Percentiles rank a stretch among this genome's conserved stretches.
Evolutionary conservation across 441 rosid genomes (phyloP).

Genomic region (Arabidopsis hybrid): DNA sequence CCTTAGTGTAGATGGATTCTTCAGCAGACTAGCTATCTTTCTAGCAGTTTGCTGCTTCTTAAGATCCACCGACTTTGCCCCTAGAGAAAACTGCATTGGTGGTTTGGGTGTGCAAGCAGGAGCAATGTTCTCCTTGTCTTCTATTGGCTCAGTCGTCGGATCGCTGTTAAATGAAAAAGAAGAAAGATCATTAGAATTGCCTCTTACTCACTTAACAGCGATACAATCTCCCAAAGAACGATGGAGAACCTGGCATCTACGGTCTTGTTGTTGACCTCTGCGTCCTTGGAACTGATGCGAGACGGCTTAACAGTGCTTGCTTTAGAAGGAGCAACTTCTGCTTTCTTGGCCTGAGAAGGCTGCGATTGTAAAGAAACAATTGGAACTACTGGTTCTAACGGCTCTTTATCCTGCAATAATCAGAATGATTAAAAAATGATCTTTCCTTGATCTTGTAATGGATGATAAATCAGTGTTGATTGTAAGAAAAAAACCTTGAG

Average conservation of each 20-base stretch:
- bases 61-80: constrained; percentile 50
- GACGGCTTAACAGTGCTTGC: constrained; percentile 42
- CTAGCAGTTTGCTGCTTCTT: constrained; percentile 73
- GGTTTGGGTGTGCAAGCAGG: constrained; percentile 69
- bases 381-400: constrained; percentile 32
- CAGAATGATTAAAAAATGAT: constrained; percentile 18
- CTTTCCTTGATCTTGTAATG: constrained; percentile 9
- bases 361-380: constrained; percentile 21
- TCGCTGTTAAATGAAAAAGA: constrained; percentile 37
- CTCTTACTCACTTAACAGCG: background rate
- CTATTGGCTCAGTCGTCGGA: constrained; percentile 35
- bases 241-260: constrained; percentile 52
- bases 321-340: constrained; percentile 33
- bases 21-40: constrained; percentile 60
- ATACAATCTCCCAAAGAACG: constrained; percentile 19
- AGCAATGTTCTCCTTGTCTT: constrained; percentile 51
- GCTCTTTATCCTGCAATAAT: constrained; percentile 38
- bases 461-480: background rate
- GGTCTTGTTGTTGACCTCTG: constrained; percentile 13
- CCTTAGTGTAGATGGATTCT: constrained; percentile 67
- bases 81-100: constrained; percentile 47
- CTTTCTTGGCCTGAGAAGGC: constrained; percentile 27
- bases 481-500: constrained; percentile 34
- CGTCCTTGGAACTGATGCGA: constrained; percentile 31
- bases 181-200: constrained; percentile 30